phyloP scores from a whole-genome alignment of 306 rosid genomes.

The Sicyos edulis region DNA sequence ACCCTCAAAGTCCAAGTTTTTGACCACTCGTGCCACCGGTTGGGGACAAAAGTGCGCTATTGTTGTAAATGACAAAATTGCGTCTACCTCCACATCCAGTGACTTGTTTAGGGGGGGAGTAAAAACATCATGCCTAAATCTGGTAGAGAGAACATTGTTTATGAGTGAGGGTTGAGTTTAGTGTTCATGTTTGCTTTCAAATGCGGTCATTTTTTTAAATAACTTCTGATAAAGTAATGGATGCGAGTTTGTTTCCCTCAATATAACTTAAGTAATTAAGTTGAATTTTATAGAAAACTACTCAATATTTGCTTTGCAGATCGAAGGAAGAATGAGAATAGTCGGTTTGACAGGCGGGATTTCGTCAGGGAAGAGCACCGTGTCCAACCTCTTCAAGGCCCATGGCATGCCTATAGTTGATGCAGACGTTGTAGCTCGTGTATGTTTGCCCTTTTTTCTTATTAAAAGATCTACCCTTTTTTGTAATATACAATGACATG shows the following conservation, averaged over 20 bases:
- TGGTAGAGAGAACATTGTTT: neutral
- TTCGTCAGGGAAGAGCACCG: constrained; percentile 78
- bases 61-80: neutral
- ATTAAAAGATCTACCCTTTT: neutral
- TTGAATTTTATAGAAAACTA: neutral
- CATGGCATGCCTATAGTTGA: constrained; percentile 61
- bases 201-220: neutral
- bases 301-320: neutral
- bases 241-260: neutral
- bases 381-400: constrained; percentile 69
- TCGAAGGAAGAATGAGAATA: constrained; percentile 46
- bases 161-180: neutral
- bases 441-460: constrained; percentile 24
- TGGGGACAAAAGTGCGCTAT: neutral
- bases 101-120: neutral
- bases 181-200: neutral
- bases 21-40: too few relatives aligned
- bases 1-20: too few relatives aligned
- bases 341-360: constrained; percentile 82
- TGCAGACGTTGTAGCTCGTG: constrained; percentile 74
- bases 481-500: neutral
- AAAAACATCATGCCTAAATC: neutral
- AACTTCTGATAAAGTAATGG: neutral
- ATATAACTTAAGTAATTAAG: neutral
- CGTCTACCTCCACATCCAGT: neutral